phyloP scores from a whole-genome alignment of 768 basidiomycete species.

The Cystobasidium tubakii region DNA sequence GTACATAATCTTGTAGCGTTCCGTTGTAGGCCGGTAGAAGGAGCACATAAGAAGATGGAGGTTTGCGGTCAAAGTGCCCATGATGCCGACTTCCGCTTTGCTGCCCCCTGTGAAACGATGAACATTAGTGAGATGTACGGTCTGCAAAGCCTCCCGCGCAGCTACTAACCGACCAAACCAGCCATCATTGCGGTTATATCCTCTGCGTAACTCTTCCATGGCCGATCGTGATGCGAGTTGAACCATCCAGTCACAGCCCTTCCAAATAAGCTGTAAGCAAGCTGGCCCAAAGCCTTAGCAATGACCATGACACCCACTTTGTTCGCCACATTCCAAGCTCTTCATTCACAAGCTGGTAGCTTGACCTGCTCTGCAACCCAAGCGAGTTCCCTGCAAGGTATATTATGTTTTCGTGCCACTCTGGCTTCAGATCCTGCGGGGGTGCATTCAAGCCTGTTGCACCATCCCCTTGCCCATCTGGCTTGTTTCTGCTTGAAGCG shows the following conservation, averaged over 20 bases:
- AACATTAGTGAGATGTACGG: conserved; percentile 40
- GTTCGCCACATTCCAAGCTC: conserved; percentile 80
- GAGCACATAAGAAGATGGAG: conserved; percentile 60
- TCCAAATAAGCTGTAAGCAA: not conserved
- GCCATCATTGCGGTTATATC: conserved; percentile 14
- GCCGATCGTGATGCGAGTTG: conserved; percentile 9
- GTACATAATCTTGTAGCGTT: conserved; percentile 86
- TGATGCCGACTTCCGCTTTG: conserved; percentile 85
- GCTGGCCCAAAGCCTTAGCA: no score
- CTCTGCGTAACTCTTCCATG: conserved; percentile 22
- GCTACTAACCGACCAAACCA: conserved; percentile 1
- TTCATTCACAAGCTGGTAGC: conserved; percentile 66
- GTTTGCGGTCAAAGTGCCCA: conserved; percentile 90
- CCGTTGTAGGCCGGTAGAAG: conserved; percentile 82
- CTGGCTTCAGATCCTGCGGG: not conserved
- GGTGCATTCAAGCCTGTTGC: not conserved
- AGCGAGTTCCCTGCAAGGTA: conserved; percentile 97
- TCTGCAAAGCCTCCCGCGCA: not conserved
- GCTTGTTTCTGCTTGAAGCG: not conserved
- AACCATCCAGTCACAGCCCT: conserved; percentile 23
- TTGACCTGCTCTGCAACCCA: conserved; percentile 70
- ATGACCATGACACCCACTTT: conserved; percentile 47
- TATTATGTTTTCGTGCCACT: conserved; percentile 48
- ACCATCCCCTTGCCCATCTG: not conserved
- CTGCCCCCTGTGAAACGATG: conserved; percentile 60